These are phyloP conservation scores for Inga oerstediana DNA, from an alignment of 306 rosid species.

Conservation along the genomic window DNA sequence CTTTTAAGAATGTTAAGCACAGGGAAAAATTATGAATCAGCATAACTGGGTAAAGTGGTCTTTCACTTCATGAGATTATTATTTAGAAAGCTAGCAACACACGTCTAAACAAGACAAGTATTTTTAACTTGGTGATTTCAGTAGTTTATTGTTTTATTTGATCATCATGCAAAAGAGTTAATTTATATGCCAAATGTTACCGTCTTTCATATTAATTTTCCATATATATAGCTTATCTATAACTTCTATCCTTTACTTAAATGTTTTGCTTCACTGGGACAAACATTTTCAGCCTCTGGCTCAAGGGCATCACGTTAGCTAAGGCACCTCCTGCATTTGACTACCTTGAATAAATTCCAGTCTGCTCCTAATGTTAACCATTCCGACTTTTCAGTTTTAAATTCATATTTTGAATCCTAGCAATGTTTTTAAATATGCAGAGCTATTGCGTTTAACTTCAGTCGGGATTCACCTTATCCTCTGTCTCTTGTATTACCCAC, in stretches of 20 bases:
- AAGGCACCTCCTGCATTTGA: neutral
- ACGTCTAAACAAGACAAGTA: neutral
- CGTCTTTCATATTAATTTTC: neutral
- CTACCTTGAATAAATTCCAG: neutral
- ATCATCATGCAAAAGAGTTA: neutral
- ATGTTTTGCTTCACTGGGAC: neutral
- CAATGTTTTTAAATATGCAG: neutral
- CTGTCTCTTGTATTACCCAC: neutral
- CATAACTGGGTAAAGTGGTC: neutral
- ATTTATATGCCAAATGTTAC: neutral
- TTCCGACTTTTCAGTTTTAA: neutral
- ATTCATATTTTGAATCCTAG: neutral
- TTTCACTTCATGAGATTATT: neutral
- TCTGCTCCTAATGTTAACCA: slow-evolving; percentile 2
- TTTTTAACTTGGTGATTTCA: neutral
- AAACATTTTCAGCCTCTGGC: neutral
- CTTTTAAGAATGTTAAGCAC: neutral
- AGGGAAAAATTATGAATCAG: neutral
- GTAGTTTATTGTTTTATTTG: neutral
- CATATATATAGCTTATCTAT: neutral
- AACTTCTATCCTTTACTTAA: neutral
- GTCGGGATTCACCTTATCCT: neutral
- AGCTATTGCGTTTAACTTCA: neutral
- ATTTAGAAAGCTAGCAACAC: neutral
- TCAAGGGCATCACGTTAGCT: neutral